A percentile compares a stretch with the other conserved stretches of the same genome.
phyloP scores from a whole-genome alignment of 352 stramenopile species.

The Globisporangium heterothallicum region DNA sequence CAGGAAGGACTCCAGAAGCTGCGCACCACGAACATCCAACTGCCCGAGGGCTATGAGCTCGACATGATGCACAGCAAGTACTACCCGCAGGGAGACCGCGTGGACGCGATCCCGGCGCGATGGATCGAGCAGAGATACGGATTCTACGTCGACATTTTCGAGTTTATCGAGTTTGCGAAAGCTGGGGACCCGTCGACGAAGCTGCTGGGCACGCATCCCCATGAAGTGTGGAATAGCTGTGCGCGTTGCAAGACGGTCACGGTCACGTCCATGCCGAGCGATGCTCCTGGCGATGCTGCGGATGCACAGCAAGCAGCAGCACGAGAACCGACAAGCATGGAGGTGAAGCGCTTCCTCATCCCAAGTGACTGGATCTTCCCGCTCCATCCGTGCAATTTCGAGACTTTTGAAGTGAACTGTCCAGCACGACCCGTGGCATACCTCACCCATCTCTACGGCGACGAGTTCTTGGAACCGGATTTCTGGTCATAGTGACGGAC shows the following conservation, averaged over 20 bases:
- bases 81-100: conserved; percentile 23
- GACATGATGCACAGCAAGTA: conserved; percentile 35
- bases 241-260: conserved; percentile 19
- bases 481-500: conserved; percentile 13
- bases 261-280: conserved; percentile 3
- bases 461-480: conserved; percentile 32
- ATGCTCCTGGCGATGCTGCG: conserved; percentile 13
- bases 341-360: conserved; percentile 33
- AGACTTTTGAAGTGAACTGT: conserved; percentile 41
- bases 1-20: conserved; percentile 7
- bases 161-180: conserved; percentile 33
- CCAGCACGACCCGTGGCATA: conserved; percentile 36
- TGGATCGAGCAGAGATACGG: conserved; percentile 46
- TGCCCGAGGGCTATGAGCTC: conserved; percentile 36
- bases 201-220: conserved; percentile 30
- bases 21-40: conserved; percentile 14
- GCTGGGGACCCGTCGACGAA: conserved; percentile 20
- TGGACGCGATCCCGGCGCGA: conserved; percentile 20
- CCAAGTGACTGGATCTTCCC: conserved; percentile 52
- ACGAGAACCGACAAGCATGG: neutral
- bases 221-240: conserved; percentile 29
- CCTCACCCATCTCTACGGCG: conserved; percentile 49
- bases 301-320: conserved; percentile 5
- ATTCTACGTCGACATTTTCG: conserved; percentile 49
- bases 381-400: conserved; percentile 30